Base-by-base conservation (phyloP, 2,329 filamentous ascomycete species). In the Stachybotrys chlorohalonatus region DNA sequence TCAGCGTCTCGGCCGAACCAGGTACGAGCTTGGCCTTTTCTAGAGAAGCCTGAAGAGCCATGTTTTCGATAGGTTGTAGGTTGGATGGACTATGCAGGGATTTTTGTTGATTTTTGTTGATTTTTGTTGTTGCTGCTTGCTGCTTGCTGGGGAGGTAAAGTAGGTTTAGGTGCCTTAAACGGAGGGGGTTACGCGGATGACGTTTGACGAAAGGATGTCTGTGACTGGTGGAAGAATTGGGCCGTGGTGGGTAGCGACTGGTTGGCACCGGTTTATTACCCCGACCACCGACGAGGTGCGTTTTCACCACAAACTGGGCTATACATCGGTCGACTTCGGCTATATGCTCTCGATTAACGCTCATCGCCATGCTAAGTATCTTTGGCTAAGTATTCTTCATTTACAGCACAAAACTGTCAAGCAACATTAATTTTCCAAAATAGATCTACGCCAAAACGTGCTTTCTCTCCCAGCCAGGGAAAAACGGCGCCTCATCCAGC, bases 401-500 rank as follows among this genome's bases (percentile, higher is more conserved):
- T 24, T 4, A 24, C 24, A 4, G 24, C 24, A 24, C 24, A 24
- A 4, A 24, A 24, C 4, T 24, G 24, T 24, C 24, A 24, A 4
- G 4, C 24, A 24, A 24, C 4, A 2, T 2, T 24, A 2, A 24
- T 24, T 24, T 4, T 24, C 24, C 24, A 24, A 24, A 24, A 24
- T 24, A 24, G 24, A 47, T 6, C 46, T 47, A 47, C 46, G 46
- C 9, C 9, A 47, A n/a, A 16, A 47, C n/a, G 17, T 47, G 46
- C 36, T 66, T 66, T 42, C 53, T 63, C 56, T 66, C 78, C 90
- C 90, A 95, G 0, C 84, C 84, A 0, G 80, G 82, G 67, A 86
- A 95, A 68, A 83, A 93, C 1, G 90, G 90, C 61, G 80, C 84
- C 59, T 94, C 87, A 11, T 85, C 82, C 56, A 95, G 67, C 0